These are phyloP conservation scores for Musa schizocarpa DNA, from an alignment of 176 grass and related monocot genomes.

Conservation along the genomic window DNA sequence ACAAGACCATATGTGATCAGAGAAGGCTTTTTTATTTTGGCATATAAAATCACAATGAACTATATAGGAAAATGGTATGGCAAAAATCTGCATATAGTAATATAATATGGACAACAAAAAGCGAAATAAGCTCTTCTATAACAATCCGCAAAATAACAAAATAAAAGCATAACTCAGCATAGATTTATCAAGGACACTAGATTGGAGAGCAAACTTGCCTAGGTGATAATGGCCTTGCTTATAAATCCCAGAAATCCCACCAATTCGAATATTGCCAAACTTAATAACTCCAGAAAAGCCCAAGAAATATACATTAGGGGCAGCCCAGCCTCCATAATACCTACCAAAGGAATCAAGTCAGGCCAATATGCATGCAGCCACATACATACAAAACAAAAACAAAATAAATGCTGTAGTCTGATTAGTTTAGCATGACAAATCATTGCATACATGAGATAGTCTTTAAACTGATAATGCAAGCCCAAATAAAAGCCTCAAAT, in stretches of 20 bases:
- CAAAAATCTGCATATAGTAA: not conserved
- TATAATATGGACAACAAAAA: not conserved
- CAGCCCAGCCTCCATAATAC: conserved; percentile 95
- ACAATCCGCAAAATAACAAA: not conserved
- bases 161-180: not conserved
- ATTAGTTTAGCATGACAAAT: not conserved
- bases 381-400: not conserved
- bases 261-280: conserved; percentile 91
- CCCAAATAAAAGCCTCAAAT: not conserved
- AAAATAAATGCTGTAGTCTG: not conserved
- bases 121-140: not conserved
- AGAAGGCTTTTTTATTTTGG: not conserved
- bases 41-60: not conserved
- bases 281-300: conserved; percentile 85
- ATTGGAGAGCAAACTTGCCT: conserved; percentile 39
- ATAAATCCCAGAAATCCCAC: conserved; percentile 87
- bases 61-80: not conserved
- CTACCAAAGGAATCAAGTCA: conserved; percentile 16
- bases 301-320: conserved; percentile 90
- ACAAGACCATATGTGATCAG: not conserved
- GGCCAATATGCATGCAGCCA: not conserved
- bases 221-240: conserved; percentile 39
- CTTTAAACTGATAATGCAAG: not conserved
- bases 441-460: not conserved
- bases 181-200: not conserved